Evolutionary conservation across 768 basidiomycete genomes (phyloP), one percentile per base, ranked within the genome.

Genomic region (Mycena amicta): DNA sequence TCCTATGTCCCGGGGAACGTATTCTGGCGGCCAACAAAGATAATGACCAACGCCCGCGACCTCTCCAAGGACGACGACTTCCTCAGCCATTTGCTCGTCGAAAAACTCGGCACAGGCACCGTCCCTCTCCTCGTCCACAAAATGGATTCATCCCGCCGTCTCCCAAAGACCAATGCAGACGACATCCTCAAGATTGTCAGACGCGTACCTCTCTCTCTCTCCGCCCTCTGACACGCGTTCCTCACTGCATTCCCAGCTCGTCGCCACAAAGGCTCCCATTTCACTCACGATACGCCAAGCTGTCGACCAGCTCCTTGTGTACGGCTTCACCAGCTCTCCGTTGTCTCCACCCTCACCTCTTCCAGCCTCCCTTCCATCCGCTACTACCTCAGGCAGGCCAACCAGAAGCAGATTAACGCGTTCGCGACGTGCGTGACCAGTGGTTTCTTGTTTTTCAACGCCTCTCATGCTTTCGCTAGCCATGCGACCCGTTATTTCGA

Each of bases 51-150:
- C 77, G 89, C 91, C 82, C 83, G 84, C 74, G 92, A 94, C 83
- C 83, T 94, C 60, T 90, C 92, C 68, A 87, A 85, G 73, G 92
- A 94, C 75, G 92, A 94, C 72, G 92, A 94, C 75, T 93, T 93
- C 72, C 86, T 94, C 71, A 90, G 88, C 68, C 90, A 93, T 76
- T 81, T 94, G 37, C 85, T 94, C 56, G 90, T 94, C 61, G 92
- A 94, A 76, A 93, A 93, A 66, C 84, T 94, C 30, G 92, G 92
- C 43, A 91, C 91, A 3, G 89, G 89, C 29, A 72, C 71, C 6
- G 87, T 88, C 6, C 92, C 92, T n/a, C 80, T 94, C 53, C 82
- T 87, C 56, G 92, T 94, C 15, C 92, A 94, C 78, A 93, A 92
- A 74, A 94, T 94, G 92, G 91, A 93, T 71, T 77, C 88, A 25